Evolutionary conservation across 1,139 yeast species (phyloP), one percentile per base, ranked within the genome.

Genomic region (Suhomyces atakaporum): DNA sequence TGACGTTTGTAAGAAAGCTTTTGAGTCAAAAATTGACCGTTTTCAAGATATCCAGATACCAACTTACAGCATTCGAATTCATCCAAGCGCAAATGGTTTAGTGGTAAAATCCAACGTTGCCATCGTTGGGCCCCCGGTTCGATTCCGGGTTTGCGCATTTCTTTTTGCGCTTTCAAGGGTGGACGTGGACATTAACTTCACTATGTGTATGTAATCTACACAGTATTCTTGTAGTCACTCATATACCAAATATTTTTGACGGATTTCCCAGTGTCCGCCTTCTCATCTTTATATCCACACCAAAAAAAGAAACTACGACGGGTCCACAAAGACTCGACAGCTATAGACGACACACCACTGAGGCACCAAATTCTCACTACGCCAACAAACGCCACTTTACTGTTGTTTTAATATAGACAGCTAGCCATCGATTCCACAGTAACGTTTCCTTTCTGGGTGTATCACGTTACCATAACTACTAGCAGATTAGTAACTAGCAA

Each of bases 111-210:
- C 35, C 35, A 33, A 33, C 36, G 36, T 33, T 33, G 36, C 36
- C 36, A 33, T 33, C 36, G 36, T 33, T 33, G 36, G 36, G 36
- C 36, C 36, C 36, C 36, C 36, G 36, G 36, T 33, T 33, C 36
- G 36, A 33, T 33, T 33, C 36, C 36, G 36, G 36, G 36, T 33
- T 33, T 33, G 36, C 36, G 36, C 36, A 33, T 33, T 22, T 18
- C 16, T 33, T 33, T 33, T 25, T 9, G 6, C 5, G 10, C 24
- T 22, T 22, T n/a, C n/a, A n/a, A n/a, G n/a, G n/a, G n/a, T n/a
- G n/a, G n/a, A n/a, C n/a, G n/a, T n/a, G n/a, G n/a, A n/a, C n/a
- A n/a, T n/a, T n/a, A n/a, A n/a, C n/a, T n/a, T n/a, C n/a, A n/a
- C n/a, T n/a, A n/a, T n/a, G n/a, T n/a, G n/a, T n/a, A n/a, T n/a